These are phyloP conservation scores for Clavariopsis aquatica DNA, from an alignment of 495 filamentous ascomycete genomes.

Conservation along the genomic window DNA sequence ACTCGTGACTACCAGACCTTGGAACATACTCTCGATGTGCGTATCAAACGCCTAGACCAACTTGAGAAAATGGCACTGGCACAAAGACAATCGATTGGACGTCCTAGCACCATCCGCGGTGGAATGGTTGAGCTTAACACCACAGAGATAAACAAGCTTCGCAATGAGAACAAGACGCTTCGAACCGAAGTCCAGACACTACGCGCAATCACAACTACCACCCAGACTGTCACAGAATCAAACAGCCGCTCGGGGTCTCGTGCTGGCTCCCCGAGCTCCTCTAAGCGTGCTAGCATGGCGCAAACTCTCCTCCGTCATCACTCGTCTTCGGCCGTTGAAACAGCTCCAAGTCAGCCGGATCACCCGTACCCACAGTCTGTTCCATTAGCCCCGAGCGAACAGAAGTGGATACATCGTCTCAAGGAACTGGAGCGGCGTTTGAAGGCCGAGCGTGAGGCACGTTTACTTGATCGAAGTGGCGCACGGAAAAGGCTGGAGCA, in stretches of 20 bases:
- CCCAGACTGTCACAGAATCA: conserved; percentile 27
- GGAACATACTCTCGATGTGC: conserved; percentile 74
- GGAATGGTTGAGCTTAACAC: conserved; percentile 44
- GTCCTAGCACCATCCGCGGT: conserved; percentile 33
- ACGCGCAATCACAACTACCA: conserved; percentile 45
- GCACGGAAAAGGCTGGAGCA: conserved; percentile 84
- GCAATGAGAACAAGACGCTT: conserved; percentile 76
- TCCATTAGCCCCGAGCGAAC: conserved; percentile 53
- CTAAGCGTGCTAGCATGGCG: conserved; percentile 42
- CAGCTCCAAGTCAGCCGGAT: conserved; percentile 19
- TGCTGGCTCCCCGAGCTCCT: conserved; percentile 22
- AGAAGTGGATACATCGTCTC: conserved; percentile 79
- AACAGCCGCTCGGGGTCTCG: conserved; percentile 31
- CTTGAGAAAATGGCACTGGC: conserved; percentile 68
- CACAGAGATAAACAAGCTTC: conserved; percentile 67
- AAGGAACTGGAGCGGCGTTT: conserved; percentile 84
- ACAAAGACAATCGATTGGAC: conserved; percentile 33
- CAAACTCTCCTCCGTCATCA: conserved; percentile 55
- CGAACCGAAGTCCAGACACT: conserved; percentile 81
- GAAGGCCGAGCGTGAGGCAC: conserved; percentile 86
- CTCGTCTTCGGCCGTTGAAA: conserved; percentile 51
- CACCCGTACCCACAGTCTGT: conserved; percentile 34
- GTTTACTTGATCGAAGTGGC: conserved; percentile 77
- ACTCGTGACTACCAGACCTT: conserved; percentile 87
- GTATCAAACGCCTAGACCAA: conserved; percentile 83